A percentile compares a stretch with the other conserved stretches of the same genome.
These are phyloP conservation scores for Magnusiomyces tetraspermus DNA, from an alignment of 1,139 yeast species.

Conservation along the genomic window DNA sequence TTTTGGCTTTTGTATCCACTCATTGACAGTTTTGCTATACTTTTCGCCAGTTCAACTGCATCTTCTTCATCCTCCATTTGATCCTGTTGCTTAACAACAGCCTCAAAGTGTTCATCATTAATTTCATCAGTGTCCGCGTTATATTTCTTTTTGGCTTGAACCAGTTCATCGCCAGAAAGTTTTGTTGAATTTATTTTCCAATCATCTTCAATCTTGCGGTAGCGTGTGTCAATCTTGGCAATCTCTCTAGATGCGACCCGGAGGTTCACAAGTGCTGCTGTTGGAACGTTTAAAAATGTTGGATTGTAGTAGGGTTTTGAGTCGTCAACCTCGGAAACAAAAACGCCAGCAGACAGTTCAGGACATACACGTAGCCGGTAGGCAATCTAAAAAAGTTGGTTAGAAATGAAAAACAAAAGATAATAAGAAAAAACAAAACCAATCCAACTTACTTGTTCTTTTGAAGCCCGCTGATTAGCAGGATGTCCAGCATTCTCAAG, in stretches of 20 bases:
- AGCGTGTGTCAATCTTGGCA: not conserved
- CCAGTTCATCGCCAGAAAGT: constrained; percentile 11
- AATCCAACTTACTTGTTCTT: constrained; percentile 39
- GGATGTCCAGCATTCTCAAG: constrained; percentile 70
- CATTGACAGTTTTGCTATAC: not conserved
- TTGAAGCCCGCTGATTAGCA: constrained; percentile 51
- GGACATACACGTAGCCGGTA: constrained; percentile 78
- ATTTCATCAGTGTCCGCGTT: not conserved
- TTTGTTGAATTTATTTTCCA: constrained; percentile 20
- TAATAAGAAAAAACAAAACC: not conserved
- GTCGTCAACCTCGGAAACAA: constrained; percentile 40
- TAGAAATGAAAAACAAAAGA: not conserved
- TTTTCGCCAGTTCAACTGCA: not conserved
- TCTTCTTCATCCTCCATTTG: not conserved
- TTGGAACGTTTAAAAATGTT: not conserved
- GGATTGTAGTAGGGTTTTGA: constrained; percentile 5
- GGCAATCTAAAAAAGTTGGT: constrained; percentile 18
- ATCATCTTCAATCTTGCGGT: constrained; percentile 14
- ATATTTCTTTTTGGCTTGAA: not conserved
- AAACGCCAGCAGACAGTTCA: constrained; percentile 81
- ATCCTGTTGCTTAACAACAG: not conserved
- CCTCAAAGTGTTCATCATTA: not conserved
- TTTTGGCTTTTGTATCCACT: constrained; percentile 19
- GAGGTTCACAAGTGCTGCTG: not conserved
- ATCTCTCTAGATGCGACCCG: not conserved